Conservation (phyloP, 106 monocot genomes). For the Narthecium ossifragum region DNA sequence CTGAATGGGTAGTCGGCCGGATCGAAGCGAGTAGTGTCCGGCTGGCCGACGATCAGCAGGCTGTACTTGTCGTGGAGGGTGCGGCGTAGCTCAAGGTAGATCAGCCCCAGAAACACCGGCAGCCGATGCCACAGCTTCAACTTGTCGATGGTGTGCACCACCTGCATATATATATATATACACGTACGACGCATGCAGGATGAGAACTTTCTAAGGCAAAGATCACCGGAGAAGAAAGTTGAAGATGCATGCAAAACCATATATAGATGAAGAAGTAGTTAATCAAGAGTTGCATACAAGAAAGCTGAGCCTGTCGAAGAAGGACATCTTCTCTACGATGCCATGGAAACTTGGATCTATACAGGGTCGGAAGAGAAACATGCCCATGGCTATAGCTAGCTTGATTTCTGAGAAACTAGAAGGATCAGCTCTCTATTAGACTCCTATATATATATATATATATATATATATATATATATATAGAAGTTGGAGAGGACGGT, state of each 20-base stretch:
- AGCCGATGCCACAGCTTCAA: conserved; percentile 40
- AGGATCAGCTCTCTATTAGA: too few relatives aligned
- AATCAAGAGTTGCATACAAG: conserved; percentile 13
- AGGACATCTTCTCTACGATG: conserved; percentile 13
- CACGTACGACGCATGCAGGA: too few relatives aligned
- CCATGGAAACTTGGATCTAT: conserved; percentile 20
- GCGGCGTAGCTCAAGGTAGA: conserved; percentile 34
- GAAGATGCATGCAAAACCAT: background rate
- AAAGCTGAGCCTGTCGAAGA: conserved; percentile 26
- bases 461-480: too few relatives aligned
- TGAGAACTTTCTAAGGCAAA: too few relatives aligned
- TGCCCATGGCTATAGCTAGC: conserved; percentile 12
- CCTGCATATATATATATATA: conserved; percentile 19
- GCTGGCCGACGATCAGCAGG: conserved; percentile 33
- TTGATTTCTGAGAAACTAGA: too few relatives aligned
- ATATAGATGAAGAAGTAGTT: background rate
- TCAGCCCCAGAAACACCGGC: conserved; percentile 42
- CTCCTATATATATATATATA: too few relatives aligned
- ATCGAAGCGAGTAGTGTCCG: conserved; percentile 16
- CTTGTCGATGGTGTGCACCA: conserved; percentile 41
- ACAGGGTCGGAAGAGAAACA: background rate
- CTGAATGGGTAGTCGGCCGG: conserved; percentile 25
- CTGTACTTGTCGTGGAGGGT: conserved; percentile 45
- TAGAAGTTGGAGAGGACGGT: too few relatives aligned
- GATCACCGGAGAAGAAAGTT: background rate